Evolutionary conservation across 2,329 filamentous ascomycete species (phyloP), one percentile per base, ranked within the genome.

Genomic region (Dothiorella sarmentorum): DNA sequence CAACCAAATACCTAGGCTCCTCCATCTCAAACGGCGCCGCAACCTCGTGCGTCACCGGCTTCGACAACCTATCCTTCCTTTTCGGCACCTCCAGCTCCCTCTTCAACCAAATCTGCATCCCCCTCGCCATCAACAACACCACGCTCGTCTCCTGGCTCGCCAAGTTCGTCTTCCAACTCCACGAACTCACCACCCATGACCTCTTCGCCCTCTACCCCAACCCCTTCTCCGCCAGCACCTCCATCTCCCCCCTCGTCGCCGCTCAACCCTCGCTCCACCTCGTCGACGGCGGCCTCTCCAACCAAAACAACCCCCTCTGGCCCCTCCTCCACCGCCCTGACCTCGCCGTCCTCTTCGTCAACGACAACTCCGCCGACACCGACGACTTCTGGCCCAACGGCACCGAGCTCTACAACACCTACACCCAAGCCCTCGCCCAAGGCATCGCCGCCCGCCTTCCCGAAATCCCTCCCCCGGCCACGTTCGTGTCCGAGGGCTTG

Each of bases 281-380:
- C 27, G 78, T 77, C 57, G 81, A 83, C 67, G 80, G 80, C 60
- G 80, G 80, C 49, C 66, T 75, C 59, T 75, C 77, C 61, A 69
- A 75, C 31, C 78, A 82, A 64, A 82, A 81, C 68, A 75, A 80
- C 60, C 81, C 80, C 0, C 73, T 82, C 59, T 78, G 76, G 71
- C 80, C 80, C 0, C 73, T 83, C 31, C 71, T 82, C 63, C 78
- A 81, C 56, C 72, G 37, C 75, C 51, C 80, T 84, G 69, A 74
- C 60, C 76, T 88, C 61, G 83, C 86, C 67, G 81, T 88, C 55
- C 78, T 88, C 67, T 80, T 88, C 69, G 84, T 85, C 51, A 78
- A 84, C 67, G 86, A 88, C 73, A 85, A 84, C 55, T 82, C 80
- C 4, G 84, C 83, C 64, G 85, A 88, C 71, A 86, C 82, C 0